Conservation (phyloP, 352 stramenopile species). For the Phytophthora quininea region DNA sequence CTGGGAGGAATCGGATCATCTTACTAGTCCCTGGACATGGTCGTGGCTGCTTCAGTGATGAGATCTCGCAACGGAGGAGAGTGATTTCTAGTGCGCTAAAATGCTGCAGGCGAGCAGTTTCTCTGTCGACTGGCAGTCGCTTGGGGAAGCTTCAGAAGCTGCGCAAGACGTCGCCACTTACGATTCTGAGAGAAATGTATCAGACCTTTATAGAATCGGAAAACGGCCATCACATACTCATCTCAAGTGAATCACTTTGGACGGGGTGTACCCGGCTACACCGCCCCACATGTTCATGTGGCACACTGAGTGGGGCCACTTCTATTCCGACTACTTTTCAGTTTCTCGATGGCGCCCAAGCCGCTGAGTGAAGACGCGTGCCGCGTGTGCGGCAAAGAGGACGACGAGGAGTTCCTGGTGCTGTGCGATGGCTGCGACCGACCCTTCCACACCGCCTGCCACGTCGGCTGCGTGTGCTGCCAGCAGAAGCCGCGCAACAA, state of each 20-base stretch:
- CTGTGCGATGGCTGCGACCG: constrained; percentile 84
- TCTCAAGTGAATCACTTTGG: too few species aligned
- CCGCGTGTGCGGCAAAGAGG: constrained; percentile 78
- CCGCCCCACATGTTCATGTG: background rate
- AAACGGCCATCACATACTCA: too few species aligned
- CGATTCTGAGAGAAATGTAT: too few species aligned
- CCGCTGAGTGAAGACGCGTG: constrained; percentile 71
- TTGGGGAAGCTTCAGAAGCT: too few species aligned
- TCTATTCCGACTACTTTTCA: background rate
- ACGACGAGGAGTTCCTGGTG: constrained; percentile 80
- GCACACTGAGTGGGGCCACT: background rate
- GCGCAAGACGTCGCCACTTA: too few species aligned
- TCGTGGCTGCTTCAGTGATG: constrained; percentile 12
- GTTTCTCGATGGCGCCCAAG: constrained; percentile 29
- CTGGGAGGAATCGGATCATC: constrained; percentile 1
- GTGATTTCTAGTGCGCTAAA: background rate
- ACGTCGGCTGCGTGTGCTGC: constrained; percentile 80
- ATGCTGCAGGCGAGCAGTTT: too few species aligned
- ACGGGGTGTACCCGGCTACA: background rate
- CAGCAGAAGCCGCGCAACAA: constrained; percentile 77
- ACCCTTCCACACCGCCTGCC: constrained; percentile 77
- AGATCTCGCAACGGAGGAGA: constrained; percentile 7
- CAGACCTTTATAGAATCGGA: too few species aligned
- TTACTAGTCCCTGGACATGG: constrained; percentile 86
- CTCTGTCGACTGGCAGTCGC: too few species aligned